phyloP scores from a whole-genome alignment of 148 eudicot species.

The Selenicereus undatus region DNA sequence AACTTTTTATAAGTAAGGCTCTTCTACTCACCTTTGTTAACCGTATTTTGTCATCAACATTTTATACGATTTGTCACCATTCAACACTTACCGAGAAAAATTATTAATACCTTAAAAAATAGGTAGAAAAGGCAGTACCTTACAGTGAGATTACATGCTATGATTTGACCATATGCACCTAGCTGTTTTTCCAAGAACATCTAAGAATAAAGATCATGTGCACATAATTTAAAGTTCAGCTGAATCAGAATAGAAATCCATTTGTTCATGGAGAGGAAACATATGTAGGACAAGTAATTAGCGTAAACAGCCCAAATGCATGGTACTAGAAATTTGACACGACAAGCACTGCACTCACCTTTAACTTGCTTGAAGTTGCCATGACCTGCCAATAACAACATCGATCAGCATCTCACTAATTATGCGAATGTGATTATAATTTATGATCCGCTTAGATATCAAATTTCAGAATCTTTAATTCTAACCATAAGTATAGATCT shows the following conservation, averaged over 20 bases:
- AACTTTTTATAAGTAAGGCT: no score
- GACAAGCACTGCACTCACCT: background rate
- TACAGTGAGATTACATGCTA: no score
- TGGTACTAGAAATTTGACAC: background rate
- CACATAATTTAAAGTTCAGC: no score
- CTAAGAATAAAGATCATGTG: background rate
- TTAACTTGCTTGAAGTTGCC: conserved; percentile 6
- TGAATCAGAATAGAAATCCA: background rate
- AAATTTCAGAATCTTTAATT: conserved; percentile 18
- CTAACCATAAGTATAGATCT: conserved; percentile 12
- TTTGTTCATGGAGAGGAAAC: background rate
- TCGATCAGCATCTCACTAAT: background rate
- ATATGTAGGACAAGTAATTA: background rate
- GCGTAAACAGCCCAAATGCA: background rate
- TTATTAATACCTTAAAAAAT: no score
- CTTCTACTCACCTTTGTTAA: no score
- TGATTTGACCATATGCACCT: background rate
- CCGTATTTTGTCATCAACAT: no score
- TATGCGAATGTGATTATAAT: conserved; percentile 1
- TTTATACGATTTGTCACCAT: no score
- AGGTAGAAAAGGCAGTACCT: no score
- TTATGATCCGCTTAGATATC: conserved; percentile 10
- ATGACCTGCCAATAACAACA: background rate
- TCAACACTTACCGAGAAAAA: no score
- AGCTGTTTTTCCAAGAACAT: background rate